phyloP scores from a whole-genome alignment of 495 filamentous ascomycete species.

The Umbilicaria muhlenbergii region DNA sequence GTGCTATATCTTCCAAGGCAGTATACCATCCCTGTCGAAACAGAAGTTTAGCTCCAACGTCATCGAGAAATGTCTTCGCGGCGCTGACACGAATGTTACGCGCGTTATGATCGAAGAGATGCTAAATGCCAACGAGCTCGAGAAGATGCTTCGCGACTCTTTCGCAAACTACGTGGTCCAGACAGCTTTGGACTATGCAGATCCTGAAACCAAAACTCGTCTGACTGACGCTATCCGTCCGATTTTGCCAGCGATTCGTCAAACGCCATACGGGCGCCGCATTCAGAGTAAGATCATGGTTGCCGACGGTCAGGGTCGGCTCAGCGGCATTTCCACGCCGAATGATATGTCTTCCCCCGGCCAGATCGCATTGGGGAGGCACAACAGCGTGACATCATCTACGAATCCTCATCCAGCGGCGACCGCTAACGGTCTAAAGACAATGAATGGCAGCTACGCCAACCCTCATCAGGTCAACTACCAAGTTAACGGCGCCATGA shows the following conservation, averaged over 20 bases:
- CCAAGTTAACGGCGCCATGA: neutral
- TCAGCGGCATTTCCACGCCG: slow-evolving; percentile 12
- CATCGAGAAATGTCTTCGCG: slow-evolving; percentile 91
- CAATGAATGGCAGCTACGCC: slow-evolving; percentile 6
- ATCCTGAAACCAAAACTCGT: slow-evolving; percentile 47
- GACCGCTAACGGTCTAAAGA: slow-evolving; percentile 5
- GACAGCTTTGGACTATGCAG: slow-evolving; percentile 81
- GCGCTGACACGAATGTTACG: slow-evolving; percentile 49
- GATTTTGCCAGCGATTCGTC: slow-evolving; percentile 61
- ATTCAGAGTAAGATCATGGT: slow-evolving; percentile 68
- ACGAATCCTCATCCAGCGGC: slow-evolving; percentile 3
- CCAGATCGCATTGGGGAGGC: slow-evolving; percentile 10
- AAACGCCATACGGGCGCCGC: slow-evolving; percentile 84
- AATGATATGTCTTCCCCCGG: slow-evolving; percentile 11
- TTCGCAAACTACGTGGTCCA: slow-evolving; percentile 97
- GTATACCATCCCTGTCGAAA: slow-evolving; percentile 65
- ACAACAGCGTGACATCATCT: slow-evolving; percentile 7
- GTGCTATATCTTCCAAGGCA: slow-evolving; percentile 57
- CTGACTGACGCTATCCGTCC: slow-evolving; percentile 76
- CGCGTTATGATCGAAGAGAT: slow-evolving; percentile 78
- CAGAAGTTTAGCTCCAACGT: slow-evolving; percentile 99
- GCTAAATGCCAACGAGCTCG: slow-evolving; percentile 55
- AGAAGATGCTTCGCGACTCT: slow-evolving; percentile 72
- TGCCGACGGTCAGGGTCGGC: slow-evolving; percentile 19
- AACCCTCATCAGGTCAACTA: slow-evolving; percentile 2